Evolutionary conservation across 768 basidiomycete species (phyloP).

Genomic region (Mycena galopus): DNA sequence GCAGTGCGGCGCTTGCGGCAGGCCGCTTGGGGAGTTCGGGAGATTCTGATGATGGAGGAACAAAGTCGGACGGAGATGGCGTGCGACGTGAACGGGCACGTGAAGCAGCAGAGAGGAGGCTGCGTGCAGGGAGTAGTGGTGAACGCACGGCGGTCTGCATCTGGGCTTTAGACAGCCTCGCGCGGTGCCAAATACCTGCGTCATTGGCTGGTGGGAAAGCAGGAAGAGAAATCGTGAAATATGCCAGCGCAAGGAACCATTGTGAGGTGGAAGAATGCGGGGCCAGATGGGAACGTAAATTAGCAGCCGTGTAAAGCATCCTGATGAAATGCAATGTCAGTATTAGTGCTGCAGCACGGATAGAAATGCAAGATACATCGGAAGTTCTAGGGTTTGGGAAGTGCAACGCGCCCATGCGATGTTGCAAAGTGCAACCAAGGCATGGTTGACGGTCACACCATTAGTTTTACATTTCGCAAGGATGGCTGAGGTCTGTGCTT

Average conservation of each 20-base stretch:
- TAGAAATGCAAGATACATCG: slow-evolving; percentile 33
- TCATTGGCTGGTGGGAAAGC: slow-evolving; percentile 62
- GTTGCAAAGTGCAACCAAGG: slow-evolving; percentile 69
- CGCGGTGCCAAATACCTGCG: slow-evolving; percentile 70
- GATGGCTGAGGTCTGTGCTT: slow-evolving; percentile 56
- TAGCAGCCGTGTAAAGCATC: slow-evolving; percentile 80
- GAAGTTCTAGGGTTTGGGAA: slow-evolving; percentile 43
- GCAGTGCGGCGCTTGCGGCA: slow-evolving; percentile 50
- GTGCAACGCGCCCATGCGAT: slow-evolving; percentile 63
- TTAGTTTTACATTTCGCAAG: slow-evolving; percentile 69
- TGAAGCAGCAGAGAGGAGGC: slow-evolving; percentile 58
- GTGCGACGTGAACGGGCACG: slow-evolving; percentile 43
- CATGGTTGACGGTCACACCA: slow-evolving; percentile 72
- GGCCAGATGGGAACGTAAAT: slow-evolving; percentile 65
- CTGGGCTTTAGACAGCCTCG: slow-evolving; percentile 66
- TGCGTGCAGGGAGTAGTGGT: slow-evolving; percentile 62
- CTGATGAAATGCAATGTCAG: slow-evolving; percentile 39
- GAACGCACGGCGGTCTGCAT: slow-evolving; percentile 62
- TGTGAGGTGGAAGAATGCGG: slow-evolving; percentile 57
- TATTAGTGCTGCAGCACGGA: not conserved
- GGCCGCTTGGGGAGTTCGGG: slow-evolving; percentile 28
- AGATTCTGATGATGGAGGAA: slow-evolving; percentile 48
- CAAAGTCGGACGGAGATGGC: slow-evolving; percentile 18
- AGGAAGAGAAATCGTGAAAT: slow-evolving; percentile 77
- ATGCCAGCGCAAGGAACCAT: slow-evolving; percentile 73